These are phyloP conservation scores for Pestalotiopsis sp. DNA, from an alignment of 2,329 filamentous ascomycete species.

Conservation along the genomic window DNA sequence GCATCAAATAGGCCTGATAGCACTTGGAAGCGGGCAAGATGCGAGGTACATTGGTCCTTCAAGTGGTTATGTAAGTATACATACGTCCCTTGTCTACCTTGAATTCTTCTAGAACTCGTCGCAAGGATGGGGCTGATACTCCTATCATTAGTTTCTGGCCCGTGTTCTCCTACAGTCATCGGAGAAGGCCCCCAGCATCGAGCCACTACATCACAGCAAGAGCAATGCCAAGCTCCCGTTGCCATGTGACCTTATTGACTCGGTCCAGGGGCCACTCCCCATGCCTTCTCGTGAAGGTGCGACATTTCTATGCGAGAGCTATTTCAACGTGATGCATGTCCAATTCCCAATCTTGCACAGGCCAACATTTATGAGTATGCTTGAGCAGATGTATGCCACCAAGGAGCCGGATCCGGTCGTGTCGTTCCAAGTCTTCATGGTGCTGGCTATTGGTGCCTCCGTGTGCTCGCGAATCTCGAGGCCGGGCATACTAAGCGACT, in stretches of 20 bases:
- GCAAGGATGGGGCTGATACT: not conserved
- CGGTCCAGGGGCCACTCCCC: conserved; percentile 14
- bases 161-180: conserved; percentile 48
- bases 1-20: conserved; percentile 57
- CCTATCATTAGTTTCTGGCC: conserved; percentile 41
- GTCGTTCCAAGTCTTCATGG: conserved; percentile 55
- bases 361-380: conserved; percentile 38
- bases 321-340: conserved; percentile 50
- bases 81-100: not conserved
- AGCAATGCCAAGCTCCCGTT: not conserved
- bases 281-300: conserved; percentile 12
- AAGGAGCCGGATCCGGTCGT: conserved; percentile 29
- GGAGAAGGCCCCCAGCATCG: conserved; percentile 21
- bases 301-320: conserved; percentile 45
- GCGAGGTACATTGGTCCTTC: conserved; percentile 58
- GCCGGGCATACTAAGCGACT: conserved; percentile 47
- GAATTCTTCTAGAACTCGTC: too few relatives aligned
- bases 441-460: conserved; percentile 51
- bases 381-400: conserved; percentile 38
- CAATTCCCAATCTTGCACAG: conserved; percentile 54
- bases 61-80: conserved; percentile 43
- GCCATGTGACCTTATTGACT: conserved; percentile 1
- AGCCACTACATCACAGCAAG: not conserved
- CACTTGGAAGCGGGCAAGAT: conserved; percentile 48
- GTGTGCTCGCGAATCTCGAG: conserved; percentile 46